Evolutionary conservation across 2,329 filamentous ascomycete genomes (phyloP).

Genomic region (Sporothrix dimorphospora): DNA sequence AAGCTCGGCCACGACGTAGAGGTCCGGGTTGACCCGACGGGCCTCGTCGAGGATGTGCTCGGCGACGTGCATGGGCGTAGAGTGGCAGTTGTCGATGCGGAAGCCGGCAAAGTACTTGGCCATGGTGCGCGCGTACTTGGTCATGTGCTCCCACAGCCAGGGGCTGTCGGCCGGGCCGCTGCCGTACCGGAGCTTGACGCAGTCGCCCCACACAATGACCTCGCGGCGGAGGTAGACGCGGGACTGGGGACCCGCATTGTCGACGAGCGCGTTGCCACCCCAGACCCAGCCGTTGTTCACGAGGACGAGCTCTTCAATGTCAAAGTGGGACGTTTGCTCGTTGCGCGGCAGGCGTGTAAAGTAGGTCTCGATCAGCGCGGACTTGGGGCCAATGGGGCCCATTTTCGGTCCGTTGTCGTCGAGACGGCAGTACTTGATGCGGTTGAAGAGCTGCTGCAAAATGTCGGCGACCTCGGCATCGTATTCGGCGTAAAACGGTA

Average conservation of each 20-base stretch:
- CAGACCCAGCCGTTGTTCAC: conserved; percentile 99
- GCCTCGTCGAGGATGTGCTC: conserved; percentile 95
- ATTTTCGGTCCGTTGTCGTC: conserved; percentile 88
- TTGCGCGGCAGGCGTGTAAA: conserved; percentile 88
- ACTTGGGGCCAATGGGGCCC: conserved; percentile 75
- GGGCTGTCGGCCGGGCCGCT: conserved; percentile 79
- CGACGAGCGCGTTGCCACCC: conserved; percentile 91
- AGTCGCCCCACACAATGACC: conserved; percentile 98
- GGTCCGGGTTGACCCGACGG: conserved; percentile 80
- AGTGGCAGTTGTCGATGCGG: conserved; percentile 97
- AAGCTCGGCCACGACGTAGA: conserved; percentile 92
- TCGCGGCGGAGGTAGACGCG: conserved; percentile 93
- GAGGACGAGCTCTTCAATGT: conserved; percentile 74
- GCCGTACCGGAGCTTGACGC: conserved; percentile 94
- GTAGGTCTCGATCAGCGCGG: conserved; percentile 88
- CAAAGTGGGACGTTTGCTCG: conserved; percentile 72
- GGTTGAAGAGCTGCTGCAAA: conserved; percentile 87
- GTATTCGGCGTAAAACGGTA: conserved; percentile 90
- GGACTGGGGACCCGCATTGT: conserved; percentile 89
- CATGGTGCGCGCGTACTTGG: conserved; percentile 85
- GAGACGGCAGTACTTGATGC: conserved; percentile 92
- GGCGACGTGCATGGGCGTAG: conserved; percentile 90
- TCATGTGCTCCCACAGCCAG: conserved; percentile 95
- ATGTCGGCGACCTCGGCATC: conserved; percentile 81
- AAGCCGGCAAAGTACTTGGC: conserved; percentile 95